A percentile compares a stretch with the other conserved stretches of the same genome.
These are phyloP conservation scores for Trichoderma sp. DNA, from an alignment of 2,329 filamentous ascomycete genomes.

Conservation along the genomic window DNA sequence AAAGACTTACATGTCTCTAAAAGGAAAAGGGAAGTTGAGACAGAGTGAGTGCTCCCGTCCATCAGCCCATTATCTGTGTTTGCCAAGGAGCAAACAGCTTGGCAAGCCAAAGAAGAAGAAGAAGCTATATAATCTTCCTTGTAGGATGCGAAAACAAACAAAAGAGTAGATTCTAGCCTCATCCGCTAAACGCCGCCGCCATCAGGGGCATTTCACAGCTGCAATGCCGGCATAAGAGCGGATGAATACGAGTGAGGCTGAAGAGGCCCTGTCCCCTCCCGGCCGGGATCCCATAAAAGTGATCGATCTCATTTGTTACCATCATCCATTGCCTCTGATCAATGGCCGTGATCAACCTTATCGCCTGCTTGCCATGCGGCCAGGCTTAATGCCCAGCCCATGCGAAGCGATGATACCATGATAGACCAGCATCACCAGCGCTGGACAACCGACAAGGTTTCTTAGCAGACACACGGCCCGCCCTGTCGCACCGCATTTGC, in stretches of 20 bases:
- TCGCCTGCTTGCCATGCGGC: not conserved
- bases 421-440: slow-evolving; percentile 1
- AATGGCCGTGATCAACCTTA: slow-evolving; percentile 7
- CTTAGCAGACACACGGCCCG: slow-evolving; percentile 14
- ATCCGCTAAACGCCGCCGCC: not conserved
- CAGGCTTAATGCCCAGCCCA: not conserved
- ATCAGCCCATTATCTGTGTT: not conserved
- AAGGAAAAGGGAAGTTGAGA: not conserved
- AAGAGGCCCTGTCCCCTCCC: slow-evolving; percentile 4
- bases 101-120: not conserved
- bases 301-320: slow-evolving; percentile 15
- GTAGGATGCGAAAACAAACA: not conserved
- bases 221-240: not conserved
- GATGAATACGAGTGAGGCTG: slow-evolving; percentile 8
- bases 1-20: not conserved
- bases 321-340: not conserved
- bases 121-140: not conserved
- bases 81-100: not conserved
- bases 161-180: not conserved
- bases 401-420: not conserved
- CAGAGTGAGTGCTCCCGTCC: not conserved
- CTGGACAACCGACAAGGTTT: not conserved
- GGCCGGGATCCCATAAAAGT: not conserved
- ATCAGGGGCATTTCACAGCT: not conserved
- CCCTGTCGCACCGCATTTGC: not conserved